These are phyloP conservation scores for Populus davidiana DNA, from an alignment of 345 rosid species.

Conservation along the genomic window DNA sequence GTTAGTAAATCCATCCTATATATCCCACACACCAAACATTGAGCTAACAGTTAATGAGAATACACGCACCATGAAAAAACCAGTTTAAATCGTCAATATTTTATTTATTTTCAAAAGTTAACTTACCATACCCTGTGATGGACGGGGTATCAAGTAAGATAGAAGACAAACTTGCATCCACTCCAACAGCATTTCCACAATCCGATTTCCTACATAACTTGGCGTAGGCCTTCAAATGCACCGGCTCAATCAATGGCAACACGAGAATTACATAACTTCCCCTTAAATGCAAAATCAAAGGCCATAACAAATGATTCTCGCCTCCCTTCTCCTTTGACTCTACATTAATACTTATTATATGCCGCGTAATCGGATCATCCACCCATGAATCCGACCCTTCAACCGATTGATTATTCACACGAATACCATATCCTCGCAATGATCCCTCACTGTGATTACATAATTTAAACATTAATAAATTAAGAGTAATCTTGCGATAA, in stretches of 20 bases:
- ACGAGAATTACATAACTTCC: constrained; percentile 57
- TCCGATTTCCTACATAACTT: constrained; percentile 57
- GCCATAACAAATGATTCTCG: constrained; percentile 61
- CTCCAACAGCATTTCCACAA: constrained; percentile 75
- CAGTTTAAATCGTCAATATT: too few relatives aligned
- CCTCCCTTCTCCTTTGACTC: constrained; percentile 42
- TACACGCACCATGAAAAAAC: too few relatives aligned
- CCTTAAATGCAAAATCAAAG: constrained; percentile 68
- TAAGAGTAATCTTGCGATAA: neutral
- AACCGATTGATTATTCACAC: constrained; percentile 55
- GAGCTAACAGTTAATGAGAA: too few relatives aligned
- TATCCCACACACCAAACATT: neutral
- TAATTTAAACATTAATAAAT: neutral
- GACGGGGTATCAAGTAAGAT: constrained; percentile 87
- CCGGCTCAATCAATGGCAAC: constrained; percentile 72
- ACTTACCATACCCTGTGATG: constrained; percentile 91
- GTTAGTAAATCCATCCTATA: neutral
- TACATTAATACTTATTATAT: constrained; percentile 60
- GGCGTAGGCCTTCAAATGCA: constrained; percentile 52
- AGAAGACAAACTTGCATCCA: constrained; percentile 63
- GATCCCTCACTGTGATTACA: constrained; percentile 71
- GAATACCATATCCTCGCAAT: constrained; percentile 64
- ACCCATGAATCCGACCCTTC: constrained; percentile 92
- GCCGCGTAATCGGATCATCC: constrained; percentile 86
- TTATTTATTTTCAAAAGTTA: constrained; percentile 12